phyloP scores from a whole-genome alignment of 768 basidiomycete genomes.

The Trametes maxima region DNA sequence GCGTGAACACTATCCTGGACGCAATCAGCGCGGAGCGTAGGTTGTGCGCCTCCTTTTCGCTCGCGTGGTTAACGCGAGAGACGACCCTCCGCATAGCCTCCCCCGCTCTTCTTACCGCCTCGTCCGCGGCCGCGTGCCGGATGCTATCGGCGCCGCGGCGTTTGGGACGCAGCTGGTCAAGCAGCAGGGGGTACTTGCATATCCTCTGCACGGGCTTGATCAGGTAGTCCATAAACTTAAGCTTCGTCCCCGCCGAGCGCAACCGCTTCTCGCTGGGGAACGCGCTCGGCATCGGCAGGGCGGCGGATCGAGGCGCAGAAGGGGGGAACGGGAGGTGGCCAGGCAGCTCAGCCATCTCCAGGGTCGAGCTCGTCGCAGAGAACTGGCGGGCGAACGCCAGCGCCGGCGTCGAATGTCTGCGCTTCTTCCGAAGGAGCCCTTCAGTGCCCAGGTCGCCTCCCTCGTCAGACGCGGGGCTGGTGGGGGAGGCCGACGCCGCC shows the following conservation, averaged over 20 bases:
- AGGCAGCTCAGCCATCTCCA: background rate
- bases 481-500: background rate
- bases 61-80: constrained; percentile 53
- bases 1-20: constrained; percentile 22
- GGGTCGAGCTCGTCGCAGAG: background rate
- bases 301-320: background rate
- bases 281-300: background rate
- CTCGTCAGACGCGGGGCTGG: constrained; percentile 8
- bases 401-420: constrained; percentile 27
- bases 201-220: constrained; percentile 98
- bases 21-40: constrained; percentile 29
- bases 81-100: constrained; percentile 79
- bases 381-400: constrained; percentile 6
- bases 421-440: constrained; percentile 15
- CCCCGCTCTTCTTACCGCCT: constrained; percentile 46
- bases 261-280: background rate
- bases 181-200: constrained; percentile 91
- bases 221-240: constrained; percentile 82
- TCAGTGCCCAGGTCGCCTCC: background rate
- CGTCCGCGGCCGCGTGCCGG: constrained; percentile 11
- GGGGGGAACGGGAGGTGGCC: constrained; percentile 10
- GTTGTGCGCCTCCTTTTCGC: constrained; percentile 30
- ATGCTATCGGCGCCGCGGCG: constrained; percentile 1
- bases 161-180: constrained; percentile 60
- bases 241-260: constrained; percentile 36